phyloP scores from a whole-genome alignment of 495 filamentous ascomycete species.

The Neurospora tetrasperma region DNA sequence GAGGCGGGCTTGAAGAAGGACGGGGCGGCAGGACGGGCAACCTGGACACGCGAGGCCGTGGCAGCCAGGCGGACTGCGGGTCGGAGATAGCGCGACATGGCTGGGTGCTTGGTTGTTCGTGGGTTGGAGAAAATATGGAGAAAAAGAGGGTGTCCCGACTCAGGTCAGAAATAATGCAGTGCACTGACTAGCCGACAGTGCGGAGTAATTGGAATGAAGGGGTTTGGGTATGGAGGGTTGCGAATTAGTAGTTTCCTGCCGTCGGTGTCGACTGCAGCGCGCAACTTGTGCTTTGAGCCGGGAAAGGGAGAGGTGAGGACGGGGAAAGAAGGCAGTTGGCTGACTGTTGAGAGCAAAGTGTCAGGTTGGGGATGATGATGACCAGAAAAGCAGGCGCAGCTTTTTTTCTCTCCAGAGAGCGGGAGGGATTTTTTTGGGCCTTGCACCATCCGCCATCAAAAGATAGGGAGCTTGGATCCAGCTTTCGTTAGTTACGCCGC shows the following conservation, averaged over 20 bases:
- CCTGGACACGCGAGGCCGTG: conserved; percentile 42
- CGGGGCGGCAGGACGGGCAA: conserved; percentile 34
- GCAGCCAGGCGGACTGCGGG: conserved; percentile 68
- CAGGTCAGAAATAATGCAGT: conserved; percentile 2
- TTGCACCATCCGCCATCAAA: conserved; percentile 1
- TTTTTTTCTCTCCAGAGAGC: conserved; percentile 9
- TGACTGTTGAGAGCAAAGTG: conserved; percentile 1
- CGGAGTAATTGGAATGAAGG: conserved; percentile 1
- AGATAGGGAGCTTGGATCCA: conserved; percentile 19
- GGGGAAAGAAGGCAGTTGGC: not conserved
- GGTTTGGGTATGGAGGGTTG: not conserved
- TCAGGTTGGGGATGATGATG: conserved; percentile 2
- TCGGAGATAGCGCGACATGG: conserved; percentile 67
- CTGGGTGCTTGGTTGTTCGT: conserved; percentile 10
- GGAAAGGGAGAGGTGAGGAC: not conserved
- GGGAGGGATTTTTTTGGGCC: conserved; percentile 26
- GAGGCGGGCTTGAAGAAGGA: conserved; percentile 38
- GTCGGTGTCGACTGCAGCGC: not conserved
- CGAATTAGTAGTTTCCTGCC: not conserved
- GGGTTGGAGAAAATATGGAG: conserved; percentile 16
- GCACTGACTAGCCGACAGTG: conserved; percentile 2
- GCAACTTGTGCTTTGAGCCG: not conserved
- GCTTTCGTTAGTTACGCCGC: conserved; percentile 4
- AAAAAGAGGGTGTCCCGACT: conserved; percentile 6
- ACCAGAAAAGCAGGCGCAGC: conserved; percentile 2